These are phyloP conservation scores for Phytopythium litorale DNA, from an alignment of 352 stramenopile genomes.

Conservation along the genomic window DNA sequence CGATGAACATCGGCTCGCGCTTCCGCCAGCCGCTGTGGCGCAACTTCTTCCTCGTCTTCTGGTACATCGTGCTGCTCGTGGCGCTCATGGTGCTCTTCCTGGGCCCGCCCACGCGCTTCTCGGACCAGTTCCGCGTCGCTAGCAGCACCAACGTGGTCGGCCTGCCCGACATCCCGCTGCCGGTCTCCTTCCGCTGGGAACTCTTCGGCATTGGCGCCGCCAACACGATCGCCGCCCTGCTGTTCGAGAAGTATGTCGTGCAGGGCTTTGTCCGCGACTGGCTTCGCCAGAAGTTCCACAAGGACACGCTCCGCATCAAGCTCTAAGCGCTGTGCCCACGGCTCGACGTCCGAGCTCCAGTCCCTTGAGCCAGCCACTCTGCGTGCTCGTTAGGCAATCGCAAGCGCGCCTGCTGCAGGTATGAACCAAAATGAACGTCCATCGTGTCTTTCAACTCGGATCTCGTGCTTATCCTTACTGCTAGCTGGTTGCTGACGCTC, in stretches of 20 bases:
- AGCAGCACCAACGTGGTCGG: slow-evolving; percentile 73
- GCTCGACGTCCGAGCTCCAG: not conserved
- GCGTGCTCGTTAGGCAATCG: not conserved
- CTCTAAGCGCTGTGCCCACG: slow-evolving; percentile 25
- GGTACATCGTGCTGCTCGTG: slow-evolving; percentile 51
- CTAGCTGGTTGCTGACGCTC: not conserved
- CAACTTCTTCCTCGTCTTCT: slow-evolving; percentile 63
- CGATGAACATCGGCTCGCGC: slow-evolving; percentile 52
- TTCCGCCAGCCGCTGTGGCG: slow-evolving; percentile 63
- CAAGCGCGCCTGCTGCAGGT: not conserved
- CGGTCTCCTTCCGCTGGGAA: slow-evolving; percentile 54
- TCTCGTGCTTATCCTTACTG: not conserved
- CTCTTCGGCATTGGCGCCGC: slow-evolving; percentile 54
- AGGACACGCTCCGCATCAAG: slow-evolving; percentile 55
- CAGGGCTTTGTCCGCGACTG: slow-evolving; percentile 62
- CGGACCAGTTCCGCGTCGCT: slow-evolving; percentile 66
- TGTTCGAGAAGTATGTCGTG: slow-evolving; percentile 66
- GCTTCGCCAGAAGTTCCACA: slow-evolving; percentile 63
- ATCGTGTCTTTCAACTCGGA: not conserved
- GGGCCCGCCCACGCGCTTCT: slow-evolving; percentile 46
- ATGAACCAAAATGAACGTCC: slow-evolving; percentile 4
- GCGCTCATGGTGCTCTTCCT: slow-evolving; percentile 56
- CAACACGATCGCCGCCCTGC: slow-evolving; percentile 45
- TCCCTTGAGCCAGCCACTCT: too few species aligned
- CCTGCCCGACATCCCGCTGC: slow-evolving; percentile 66